Evolutionary conservation across 208 protist genomes (phyloP).

Genomic region (Acanthamoeba royreba): DNA sequence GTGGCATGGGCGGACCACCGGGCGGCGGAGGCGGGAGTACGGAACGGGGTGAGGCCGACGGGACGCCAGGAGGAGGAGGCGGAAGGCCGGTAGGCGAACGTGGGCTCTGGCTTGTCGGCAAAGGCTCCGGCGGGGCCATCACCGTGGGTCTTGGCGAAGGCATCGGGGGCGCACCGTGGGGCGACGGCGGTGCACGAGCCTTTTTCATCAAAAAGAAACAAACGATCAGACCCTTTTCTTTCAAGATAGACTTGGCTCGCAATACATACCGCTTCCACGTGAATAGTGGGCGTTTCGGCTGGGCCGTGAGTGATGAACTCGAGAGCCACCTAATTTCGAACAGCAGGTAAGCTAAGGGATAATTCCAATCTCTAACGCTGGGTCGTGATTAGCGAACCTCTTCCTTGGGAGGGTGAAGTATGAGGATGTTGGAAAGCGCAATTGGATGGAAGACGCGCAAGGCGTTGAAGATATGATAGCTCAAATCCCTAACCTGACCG

Average conservation of each 20-base stretch:
- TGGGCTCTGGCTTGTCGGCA: neutral
- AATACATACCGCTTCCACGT: too few species aligned
- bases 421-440: neutral
- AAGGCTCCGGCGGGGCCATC: neutral
- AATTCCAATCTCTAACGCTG: neutral
- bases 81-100: neutral
- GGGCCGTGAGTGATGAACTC: neutral
- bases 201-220: too few species aligned
- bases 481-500: neutral
- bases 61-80: neutral
- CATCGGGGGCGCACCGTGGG: neutral
- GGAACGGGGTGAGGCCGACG: too few species aligned
- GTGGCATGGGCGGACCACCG: neutral
- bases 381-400: too few species aligned
- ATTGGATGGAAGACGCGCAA: neutral
- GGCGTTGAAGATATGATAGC: neutral
- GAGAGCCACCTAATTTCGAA: neutral
- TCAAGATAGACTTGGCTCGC: too few species aligned
- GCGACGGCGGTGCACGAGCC: neutral
- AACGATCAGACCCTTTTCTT: too few species aligned
- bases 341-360: neutral
- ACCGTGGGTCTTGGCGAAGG: too few species aligned
- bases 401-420: constrained; percentile 41
- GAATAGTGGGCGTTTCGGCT: too few species aligned
- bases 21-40: neutral